Base-by-base conservation (phyloP, 345 rosid species). In the Leavenworthia alabamica region DNA sequence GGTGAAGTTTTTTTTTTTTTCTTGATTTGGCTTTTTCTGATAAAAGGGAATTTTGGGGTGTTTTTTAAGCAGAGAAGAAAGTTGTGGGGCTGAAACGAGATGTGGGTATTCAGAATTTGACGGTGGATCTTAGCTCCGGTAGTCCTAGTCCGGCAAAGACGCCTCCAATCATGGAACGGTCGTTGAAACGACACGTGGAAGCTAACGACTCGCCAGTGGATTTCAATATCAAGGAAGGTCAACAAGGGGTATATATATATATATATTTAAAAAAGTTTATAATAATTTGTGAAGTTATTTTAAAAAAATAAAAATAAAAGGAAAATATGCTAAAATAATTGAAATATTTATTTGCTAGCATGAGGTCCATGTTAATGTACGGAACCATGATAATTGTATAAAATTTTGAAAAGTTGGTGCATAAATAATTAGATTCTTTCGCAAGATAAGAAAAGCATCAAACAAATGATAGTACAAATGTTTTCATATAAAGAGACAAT, bases 71-170 rank as follows among this genome's bases (percentile, higher is more conserved):
- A 83, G 95, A 81, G 54, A 78, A 75, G 76, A 89, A 78, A 73
- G 74, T 33, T 33, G 80, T 52, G 75, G 73, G 79, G 43, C 45
- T 23, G 58, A 87, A 86, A 26, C 72, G 83, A 71, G 96, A 90
- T 82, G 86, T 84, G 39, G 97, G 97, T 23, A 84, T 85, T 47
- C 99, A 94, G 67, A 94, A 92, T 78, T 80, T 83, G 48, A 77
- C 80, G 9, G 76, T 73, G 28, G 82, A 78, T 14, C 67, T 72
- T 60, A 80, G 84, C 57, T 83, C 86, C 29, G 65, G 77, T 6
- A 81, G 88, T 15, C 78, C 82, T 9, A 89, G 86, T 79, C 94
- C 96, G 22, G 67, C 86, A 28, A 79, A 86, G n/a, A 86, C 97
- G 9, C 96, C 98, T 60, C 67, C 92, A 16, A 78, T 86, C 51